phyloP scores from a whole-genome alignment of 2,329 filamentous ascomycete species.

The Aspergillus unguis region DNA sequence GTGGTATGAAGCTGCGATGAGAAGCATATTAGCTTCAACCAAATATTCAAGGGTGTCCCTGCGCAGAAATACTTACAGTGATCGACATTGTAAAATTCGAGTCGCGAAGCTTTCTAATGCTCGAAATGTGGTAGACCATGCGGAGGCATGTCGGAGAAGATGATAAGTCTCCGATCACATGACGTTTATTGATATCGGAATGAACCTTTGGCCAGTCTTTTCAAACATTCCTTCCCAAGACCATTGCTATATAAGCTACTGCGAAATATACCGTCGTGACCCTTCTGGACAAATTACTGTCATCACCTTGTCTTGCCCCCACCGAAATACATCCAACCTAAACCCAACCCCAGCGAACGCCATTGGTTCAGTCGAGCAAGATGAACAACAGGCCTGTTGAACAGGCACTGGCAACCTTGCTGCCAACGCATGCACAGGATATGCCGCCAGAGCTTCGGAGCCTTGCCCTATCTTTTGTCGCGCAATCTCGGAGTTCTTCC shows the following conservation, averaged over 20 bases:
- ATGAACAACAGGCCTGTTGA: constrained; percentile 74
- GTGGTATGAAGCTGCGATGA: constrained; percentile 69
- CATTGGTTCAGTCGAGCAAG: not conserved
- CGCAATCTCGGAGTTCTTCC: constrained; percentile 75
- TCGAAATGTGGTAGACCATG: not conserved
- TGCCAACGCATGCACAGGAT: constrained; percentile 67
- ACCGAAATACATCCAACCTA: not conserved
- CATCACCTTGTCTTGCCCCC: not conserved
- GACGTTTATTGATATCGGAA: not conserved
- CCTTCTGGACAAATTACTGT: not conserved
- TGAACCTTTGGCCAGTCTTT: not conserved
- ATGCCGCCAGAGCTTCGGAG: constrained; percentile 68
- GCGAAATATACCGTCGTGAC: not conserved
- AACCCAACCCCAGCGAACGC: too few relatives aligned
- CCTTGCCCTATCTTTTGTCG: constrained; percentile 68
- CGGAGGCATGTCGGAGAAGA: not conserved
- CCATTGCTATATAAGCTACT: not conserved
- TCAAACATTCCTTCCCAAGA: not conserved
- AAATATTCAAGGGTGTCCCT: not conserved
- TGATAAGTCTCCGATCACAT: not conserved
- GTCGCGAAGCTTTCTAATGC: not conserved
- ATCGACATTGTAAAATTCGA: constrained; percentile 28
- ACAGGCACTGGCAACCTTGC: constrained; percentile 67
- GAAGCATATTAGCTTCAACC: not conserved
- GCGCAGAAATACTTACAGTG: constrained; percentile 25